phyloP scores from a whole-genome alignment of 768 basidiomycete species.

The Kwoniella botswanensis region DNA sequence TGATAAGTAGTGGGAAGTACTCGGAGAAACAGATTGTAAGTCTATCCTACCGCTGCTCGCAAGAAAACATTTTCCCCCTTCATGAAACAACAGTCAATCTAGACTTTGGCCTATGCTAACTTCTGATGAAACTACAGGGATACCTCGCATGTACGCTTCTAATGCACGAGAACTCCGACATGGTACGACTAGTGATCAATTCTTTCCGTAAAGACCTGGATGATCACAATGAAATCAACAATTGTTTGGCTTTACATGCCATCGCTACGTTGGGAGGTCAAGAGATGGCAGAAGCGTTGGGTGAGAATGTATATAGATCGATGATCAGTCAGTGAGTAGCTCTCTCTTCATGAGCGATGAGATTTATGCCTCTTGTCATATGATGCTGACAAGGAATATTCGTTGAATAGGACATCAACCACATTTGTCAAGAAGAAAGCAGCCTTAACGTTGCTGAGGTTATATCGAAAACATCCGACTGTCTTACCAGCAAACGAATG shows the following conservation, averaged over 20 bases:
- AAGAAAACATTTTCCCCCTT: no score
- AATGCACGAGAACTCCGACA: conserved; percentile 99
- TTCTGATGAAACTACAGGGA: conserved; percentile 65
- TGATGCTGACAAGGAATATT: neutral
- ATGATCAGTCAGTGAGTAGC: conserved; percentile 86
- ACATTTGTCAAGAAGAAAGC: conserved; percentile 99
- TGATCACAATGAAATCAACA: conserved; percentile 89
- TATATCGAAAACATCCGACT: conserved; percentile 95
- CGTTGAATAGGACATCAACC: conserved; percentile 76
- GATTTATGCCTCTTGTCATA: no score
- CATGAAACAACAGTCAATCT: no score
- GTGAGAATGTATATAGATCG: conserved; percentile 89
- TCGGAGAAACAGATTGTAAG: conserved; percentile 98
- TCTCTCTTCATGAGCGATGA: neutral
- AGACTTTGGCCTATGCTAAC: neutral
- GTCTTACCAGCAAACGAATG: conserved; percentile 93
- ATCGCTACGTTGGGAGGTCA: conserved; percentile 97
- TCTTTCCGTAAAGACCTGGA: conserved; percentile 97
- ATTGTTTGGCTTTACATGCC: conserved; percentile 94
- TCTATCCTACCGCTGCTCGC: conserved; percentile 13
- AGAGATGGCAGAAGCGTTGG: conserved; percentile 97
- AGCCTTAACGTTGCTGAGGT: conserved; percentile 84
- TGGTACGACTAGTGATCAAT: conserved; percentile 94
- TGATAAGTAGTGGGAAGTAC: conserved; percentile 93
- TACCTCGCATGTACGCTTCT: conserved; percentile 95